Conservation (phyloP, 352 stramenopile species). For the Globisporangium apiculatum region DNA sequence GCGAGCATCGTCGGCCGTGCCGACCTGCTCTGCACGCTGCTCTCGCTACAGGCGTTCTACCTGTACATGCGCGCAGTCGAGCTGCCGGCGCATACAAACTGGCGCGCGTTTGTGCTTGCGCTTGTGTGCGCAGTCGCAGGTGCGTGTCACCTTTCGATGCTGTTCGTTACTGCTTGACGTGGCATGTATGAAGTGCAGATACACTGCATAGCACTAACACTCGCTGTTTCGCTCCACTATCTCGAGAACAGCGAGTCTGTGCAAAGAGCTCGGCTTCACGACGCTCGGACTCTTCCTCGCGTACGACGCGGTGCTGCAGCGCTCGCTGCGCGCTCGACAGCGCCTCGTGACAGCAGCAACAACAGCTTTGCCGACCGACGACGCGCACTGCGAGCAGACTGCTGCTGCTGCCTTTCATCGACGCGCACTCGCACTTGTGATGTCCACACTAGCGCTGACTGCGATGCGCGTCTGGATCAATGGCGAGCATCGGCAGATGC, state of each 20-base stretch:
- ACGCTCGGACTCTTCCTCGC: conserved; percentile 66
- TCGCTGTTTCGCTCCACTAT: conserved; percentile 1
- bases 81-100: conserved; percentile 9
- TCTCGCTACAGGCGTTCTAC: conserved; percentile 62
- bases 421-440: conserved; percentile 12
- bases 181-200: no score
- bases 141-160: conserved; percentile 3
- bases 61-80: conserved; percentile 29
- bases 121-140: conserved; percentile 12
- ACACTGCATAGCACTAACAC: background rate
- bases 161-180: background rate
- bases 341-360: background rate
- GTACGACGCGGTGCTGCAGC: conserved; percentile 39
- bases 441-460: conserved; percentile 18
- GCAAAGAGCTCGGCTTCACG: conserved; percentile 87
- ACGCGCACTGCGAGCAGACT: background rate
- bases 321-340: background rate
- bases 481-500: conserved; percentile 46
- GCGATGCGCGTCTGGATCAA: conserved; percentile 57
- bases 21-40: conserved; percentile 78
- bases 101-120: conserved; percentile 8
- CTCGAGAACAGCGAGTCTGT: conserved; percentile 34
- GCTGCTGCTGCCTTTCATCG: background rate
- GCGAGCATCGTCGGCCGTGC: conserved; percentile 87
- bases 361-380: background rate